Conservation (phyloP, 352 stramenopile species). For the Phytophthora melonis region DNA sequence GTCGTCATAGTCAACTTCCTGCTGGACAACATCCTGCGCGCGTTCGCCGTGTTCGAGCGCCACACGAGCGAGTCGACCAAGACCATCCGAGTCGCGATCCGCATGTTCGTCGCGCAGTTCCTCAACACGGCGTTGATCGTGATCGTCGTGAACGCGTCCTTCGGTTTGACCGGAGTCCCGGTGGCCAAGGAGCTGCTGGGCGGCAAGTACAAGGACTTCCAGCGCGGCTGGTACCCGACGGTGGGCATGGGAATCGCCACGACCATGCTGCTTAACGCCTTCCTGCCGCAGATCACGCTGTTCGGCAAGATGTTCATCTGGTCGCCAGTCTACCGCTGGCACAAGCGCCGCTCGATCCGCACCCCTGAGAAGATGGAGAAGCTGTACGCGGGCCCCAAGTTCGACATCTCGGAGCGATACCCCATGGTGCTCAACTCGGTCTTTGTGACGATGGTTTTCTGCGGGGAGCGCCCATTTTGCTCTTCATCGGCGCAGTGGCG, state of each 20-base stretch:
- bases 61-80: slow-evolving; percentile 62
- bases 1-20: slow-evolving; percentile 63
- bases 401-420: slow-evolving; percentile 63
- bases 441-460: slow-evolving; percentile 70
- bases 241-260: slow-evolving; percentile 63
- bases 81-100: slow-evolving; percentile 50
- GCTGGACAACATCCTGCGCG: slow-evolving; percentile 52
- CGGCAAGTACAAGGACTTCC: slow-evolving; percentile 59
- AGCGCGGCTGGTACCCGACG: slow-evolving; percentile 63
- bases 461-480: slow-evolving; percentile 54
- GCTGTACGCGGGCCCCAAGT: slow-evolving; percentile 54
- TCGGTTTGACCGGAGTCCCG: slow-evolving; percentile 38
- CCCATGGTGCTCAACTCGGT: slow-evolving; percentile 70
- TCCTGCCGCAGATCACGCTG: slow-evolving; percentile 55
- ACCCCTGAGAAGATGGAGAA: slow-evolving; percentile 61
- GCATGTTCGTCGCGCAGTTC: slow-evolving; percentile 66
- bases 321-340: slow-evolving; percentile 36
- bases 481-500: slow-evolving; percentile 52
- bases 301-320: slow-evolving; percentile 45
- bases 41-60: slow-evolving; percentile 57
- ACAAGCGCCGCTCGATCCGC: slow-evolving; percentile 40
- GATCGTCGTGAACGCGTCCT: slow-evolving; percentile 60
- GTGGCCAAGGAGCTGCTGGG: slow-evolving; percentile 48
- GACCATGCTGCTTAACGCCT: slow-evolving; percentile 65
- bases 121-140: slow-evolving; percentile 70